Conservation (phyloP, 1,284 basidiomycete genomes). For the Ganoderma lucidum region DNA sequence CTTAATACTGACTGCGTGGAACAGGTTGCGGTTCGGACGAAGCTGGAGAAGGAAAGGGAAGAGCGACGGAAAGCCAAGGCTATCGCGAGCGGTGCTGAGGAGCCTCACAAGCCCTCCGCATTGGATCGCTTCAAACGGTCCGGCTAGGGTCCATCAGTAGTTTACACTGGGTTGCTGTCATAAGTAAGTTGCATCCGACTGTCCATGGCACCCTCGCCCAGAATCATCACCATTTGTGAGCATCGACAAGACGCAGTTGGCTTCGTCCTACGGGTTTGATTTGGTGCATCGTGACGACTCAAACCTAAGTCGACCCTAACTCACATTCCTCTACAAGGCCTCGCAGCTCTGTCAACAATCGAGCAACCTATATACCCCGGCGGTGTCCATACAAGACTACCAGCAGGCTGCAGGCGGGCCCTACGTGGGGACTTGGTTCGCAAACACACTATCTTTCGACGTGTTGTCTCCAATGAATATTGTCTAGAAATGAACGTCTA, state of each 20-base stretch:
- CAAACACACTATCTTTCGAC: neutral
- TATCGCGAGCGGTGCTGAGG: conserved; percentile 49
- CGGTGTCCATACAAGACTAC: no score
- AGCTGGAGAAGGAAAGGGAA: conserved; percentile 70
- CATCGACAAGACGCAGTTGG: no score
- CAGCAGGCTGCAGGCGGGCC: no score
- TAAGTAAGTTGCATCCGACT: no score
- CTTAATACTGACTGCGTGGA: conserved; percentile 13
- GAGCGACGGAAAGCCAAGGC: conserved; percentile 56
- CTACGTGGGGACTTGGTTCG: no score
- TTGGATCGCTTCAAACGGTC: conserved; percentile 66
- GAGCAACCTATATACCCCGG: no score
- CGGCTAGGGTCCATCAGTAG: conserved; percentile 12
- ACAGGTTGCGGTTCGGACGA: conserved; percentile 73
- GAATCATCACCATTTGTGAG: neutral
- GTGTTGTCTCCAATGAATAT: neutral
- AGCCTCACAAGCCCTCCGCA: conserved; percentile 61
- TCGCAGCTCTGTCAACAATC: no score
- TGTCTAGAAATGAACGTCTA: neutral
- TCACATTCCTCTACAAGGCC: no score
- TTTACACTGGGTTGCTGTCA: neutral
- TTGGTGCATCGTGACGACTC: no score
- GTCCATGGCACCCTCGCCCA: neutral
- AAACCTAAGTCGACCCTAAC: no score
- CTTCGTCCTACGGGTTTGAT: no score